Conservation (phyloP, 176 grass and related monocot species). For the Avena sativa region DNA sequence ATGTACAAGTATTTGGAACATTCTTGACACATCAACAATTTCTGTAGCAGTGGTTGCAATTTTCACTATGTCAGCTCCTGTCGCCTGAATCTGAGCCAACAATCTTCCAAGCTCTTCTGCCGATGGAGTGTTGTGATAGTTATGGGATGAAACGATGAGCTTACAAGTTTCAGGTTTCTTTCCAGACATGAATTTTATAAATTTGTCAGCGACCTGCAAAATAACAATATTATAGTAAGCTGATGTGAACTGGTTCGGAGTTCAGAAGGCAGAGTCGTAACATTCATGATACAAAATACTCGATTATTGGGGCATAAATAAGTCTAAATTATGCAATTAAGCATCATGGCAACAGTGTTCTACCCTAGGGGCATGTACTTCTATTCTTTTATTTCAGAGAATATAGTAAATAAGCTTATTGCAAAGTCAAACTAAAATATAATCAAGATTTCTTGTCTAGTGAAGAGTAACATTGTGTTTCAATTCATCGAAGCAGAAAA, state of each 20-base stretch:
- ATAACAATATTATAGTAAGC: not conserved
- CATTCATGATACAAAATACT: not conserved
- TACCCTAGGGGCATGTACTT: not conserved
- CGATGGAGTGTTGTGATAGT: conserved; percentile 84
- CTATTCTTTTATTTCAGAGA: not conserved
- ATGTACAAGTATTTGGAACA: conserved; percentile 82
- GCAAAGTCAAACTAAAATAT: not conserved
- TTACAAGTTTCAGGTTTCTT: conserved; percentile 88
- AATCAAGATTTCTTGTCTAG: not conserved
- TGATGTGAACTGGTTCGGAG: not conserved
- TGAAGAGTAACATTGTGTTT: not conserved
- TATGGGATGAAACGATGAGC: conserved; percentile 94
- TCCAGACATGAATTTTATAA: conserved; percentile 73
- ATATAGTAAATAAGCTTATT: not conserved
- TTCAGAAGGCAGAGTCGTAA: not conserved
- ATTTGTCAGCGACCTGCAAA: conserved; percentile 79
- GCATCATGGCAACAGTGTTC: not conserved
- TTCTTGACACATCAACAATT: conserved; percentile 82
- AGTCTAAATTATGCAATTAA: not conserved
- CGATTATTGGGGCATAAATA: not conserved
- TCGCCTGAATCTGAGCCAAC: conserved; percentile 74
- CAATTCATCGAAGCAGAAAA: conserved; percentile 10
- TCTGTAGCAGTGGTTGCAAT: conserved; percentile 87
- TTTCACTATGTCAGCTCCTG: conserved; percentile 93
- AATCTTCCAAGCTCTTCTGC: conserved; percentile 68